Conservation (phyloP, 2,329 filamentous ascomycete genomes). For the Botrytis cinerea region DNA sequence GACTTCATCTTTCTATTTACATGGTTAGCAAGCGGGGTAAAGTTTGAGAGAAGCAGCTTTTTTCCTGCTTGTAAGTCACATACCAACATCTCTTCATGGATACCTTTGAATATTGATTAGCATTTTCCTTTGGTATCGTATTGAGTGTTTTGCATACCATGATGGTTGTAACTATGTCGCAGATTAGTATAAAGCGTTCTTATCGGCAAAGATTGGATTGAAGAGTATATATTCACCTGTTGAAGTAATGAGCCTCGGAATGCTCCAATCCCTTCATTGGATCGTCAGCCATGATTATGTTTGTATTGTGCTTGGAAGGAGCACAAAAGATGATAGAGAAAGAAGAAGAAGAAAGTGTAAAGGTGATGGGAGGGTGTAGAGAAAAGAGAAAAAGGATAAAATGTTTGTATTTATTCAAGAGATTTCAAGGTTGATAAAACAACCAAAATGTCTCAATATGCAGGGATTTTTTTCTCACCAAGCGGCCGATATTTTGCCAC, state of each 20-base stretch:
- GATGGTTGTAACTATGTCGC: slow-evolving; percentile 83
- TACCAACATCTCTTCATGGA: slow-evolving; percentile 98
- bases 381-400: slow-evolving; percentile 9
- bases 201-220: neutral
- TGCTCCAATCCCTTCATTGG: slow-evolving; percentile 46
- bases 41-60: slow-evolving; percentile 17
- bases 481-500: slow-evolving; percentile 16
- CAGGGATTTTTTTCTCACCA: slow-evolving; percentile 14
- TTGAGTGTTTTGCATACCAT: slow-evolving; percentile 63
- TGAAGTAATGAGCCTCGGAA: slow-evolving; percentile 98
- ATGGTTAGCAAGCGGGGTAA: slow-evolving; percentile 27
- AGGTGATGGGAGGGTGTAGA: neutral
- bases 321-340: slow-evolving; percentile 9
- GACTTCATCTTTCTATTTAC: slow-evolving; percentile 88
- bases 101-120: slow-evolving; percentile 61
- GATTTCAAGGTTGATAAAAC: slow-evolving; percentile 1
- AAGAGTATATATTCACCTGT: slow-evolving; percentile 64
- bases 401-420: neutral
- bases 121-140: slow-evolving; percentile 29
- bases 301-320: slow-evolving; percentile 17
- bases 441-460: neutral
- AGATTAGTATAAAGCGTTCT: slow-evolving; percentile 32
- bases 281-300: slow-evolving; percentile 53
- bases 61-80: slow-evolving; percentile 46
- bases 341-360: slow-evolving; percentile 11